A percentile compares a stretch with the other conserved stretches of the same genome.
These are phyloP conservation scores for Fusarium praegraminearum DNA, from an alignment of 2,329 filamentous ascomycete genomes.

Conservation along the genomic window DNA sequence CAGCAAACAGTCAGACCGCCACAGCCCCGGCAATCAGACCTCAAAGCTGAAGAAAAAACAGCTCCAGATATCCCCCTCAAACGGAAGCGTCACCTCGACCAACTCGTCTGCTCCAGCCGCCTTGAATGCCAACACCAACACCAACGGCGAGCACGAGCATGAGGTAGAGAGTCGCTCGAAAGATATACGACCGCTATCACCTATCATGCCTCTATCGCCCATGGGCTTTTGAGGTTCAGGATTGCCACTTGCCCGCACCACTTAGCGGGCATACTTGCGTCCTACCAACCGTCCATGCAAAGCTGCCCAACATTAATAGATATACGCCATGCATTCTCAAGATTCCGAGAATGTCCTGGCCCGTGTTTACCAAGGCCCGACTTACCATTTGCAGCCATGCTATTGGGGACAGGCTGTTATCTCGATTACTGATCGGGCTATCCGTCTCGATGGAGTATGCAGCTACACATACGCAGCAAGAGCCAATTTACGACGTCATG, in stretches of 20 bases:
- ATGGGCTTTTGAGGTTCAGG: constrained; percentile 62
- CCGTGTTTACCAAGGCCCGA: not conserved
- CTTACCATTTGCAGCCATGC: not conserved
- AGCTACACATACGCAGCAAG: constrained; percentile 34
- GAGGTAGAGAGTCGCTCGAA: constrained; percentile 47
- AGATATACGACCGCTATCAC: constrained; percentile 69
- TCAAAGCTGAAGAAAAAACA: constrained; percentile 59
- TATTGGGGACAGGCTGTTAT: not conserved
- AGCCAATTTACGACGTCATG: constrained; percentile 52
- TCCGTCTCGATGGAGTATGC: constrained; percentile 16
- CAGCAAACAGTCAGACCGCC: constrained; percentile 62
- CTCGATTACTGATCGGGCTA: not conserved
- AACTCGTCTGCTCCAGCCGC: constrained; percentile 60
- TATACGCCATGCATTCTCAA: not conserved
- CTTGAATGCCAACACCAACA: constrained; percentile 61
- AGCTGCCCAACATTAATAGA: not conserved
- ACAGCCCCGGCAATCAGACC: constrained; percentile 42
- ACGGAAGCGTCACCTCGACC: constrained; percentile 59
- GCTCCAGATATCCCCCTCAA: constrained; percentile 56
- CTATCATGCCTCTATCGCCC: constrained; percentile 74
- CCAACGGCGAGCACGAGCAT: constrained; percentile 53
- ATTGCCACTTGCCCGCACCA: constrained; percentile 11
- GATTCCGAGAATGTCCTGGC: not conserved
- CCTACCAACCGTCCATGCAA: constrained; percentile 5
- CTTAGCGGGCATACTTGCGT: constrained; percentile 7